Percentiles rank a stretch among this genome's conserved stretches.
Evolutionary conservation across 2,329 filamentous ascomycete species (phyloP).

Genomic region (Penicillium sp.): DNA sequence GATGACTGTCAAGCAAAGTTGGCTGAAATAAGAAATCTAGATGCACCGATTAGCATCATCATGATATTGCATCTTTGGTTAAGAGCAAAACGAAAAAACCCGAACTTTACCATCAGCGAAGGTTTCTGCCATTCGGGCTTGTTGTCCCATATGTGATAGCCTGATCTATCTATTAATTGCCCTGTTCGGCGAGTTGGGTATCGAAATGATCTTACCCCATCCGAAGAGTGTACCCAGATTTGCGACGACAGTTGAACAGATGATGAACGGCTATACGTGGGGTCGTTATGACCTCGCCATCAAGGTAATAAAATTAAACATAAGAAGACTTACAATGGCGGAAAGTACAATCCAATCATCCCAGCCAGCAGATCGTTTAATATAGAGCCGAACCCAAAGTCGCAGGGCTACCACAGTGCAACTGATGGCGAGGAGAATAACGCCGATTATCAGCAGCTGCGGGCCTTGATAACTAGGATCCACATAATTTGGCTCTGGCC

Average conservation of each 20-base stretch:
- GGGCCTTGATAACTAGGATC: conserved; percentile 8
- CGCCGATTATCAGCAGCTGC: conserved; percentile 4
- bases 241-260: conserved; percentile 2
- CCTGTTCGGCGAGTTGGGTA: neutral
- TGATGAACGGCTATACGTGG: conserved; percentile 4
- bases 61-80: too few relatives aligned
- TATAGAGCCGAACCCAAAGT: conserved; percentile 11
- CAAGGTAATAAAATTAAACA: neutral
- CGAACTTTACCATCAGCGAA: neutral
- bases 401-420: conserved; percentile 5
- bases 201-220: conserved; percentile 4
- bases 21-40: conserved; percentile 6
- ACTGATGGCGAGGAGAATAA: conserved; percentile 8
- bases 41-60: neutral
- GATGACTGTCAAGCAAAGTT: conserved; percentile 4
- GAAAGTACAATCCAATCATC: conserved; percentile 15
- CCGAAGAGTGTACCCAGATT: conserved; percentile 11
- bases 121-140: conserved; percentile 4
- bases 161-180: neutral
- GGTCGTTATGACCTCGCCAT: neutral
- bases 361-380: conserved; percentile 12
- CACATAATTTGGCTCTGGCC: conserved; percentile 13
- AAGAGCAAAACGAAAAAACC: neutral
- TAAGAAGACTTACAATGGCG: conserved; percentile 5
- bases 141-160: conserved; percentile 6